Evolutionary conservation across 345 rosid genomes (phyloP), one percentile per base, ranked within the genome.

Genomic region (Carallia pectinifolia): DNA sequence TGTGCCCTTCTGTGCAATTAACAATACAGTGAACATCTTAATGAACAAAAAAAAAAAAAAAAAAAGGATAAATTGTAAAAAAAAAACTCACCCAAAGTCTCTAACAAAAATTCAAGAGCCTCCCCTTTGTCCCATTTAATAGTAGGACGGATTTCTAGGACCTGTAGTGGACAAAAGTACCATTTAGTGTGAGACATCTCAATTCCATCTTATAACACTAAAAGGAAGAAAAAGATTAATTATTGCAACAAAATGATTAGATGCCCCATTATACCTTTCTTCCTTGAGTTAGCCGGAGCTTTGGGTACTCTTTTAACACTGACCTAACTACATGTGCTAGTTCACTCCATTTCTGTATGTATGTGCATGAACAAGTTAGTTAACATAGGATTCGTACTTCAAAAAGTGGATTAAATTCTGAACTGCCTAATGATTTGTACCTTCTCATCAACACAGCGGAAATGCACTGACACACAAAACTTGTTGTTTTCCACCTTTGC

Each of bases 81-180:
- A n/a, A 16, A 47, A 2, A 15, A 50, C 89, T 89, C 38, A 91
- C 97, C 97, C 54, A 89, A 88, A 48, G 90, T 79, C 71, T 88
- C 89, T 60, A 23, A 44, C 78, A 91, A 81, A 80, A 89, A 89
- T 76, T 87, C 96, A 69, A 91, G 93, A 60, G 97, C 96, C 81
- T 85, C 86, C 40, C 97, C 96, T 80, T 91, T 89, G 81, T 91
- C 87, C 97, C 97, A 91, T 71, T 88, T 81, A 69, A 89, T 91
- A 8, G 69, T 80, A 7, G 97, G 96, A 38, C 97, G 91, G 61
- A 91, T 84, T 82, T 89, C 97, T 5, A 91, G 62, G 17, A 91
- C 95, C 97, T 90, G 74, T 59, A 39, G 33, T 56, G 15, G 60
- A 8, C 15, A 30, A 8, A 27, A 27, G 60, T 56, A 56, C 5